Evolutionary conservation across 805 yeast species (phyloP).

Genomic region (Cyberlindnera petersonii): DNA sequence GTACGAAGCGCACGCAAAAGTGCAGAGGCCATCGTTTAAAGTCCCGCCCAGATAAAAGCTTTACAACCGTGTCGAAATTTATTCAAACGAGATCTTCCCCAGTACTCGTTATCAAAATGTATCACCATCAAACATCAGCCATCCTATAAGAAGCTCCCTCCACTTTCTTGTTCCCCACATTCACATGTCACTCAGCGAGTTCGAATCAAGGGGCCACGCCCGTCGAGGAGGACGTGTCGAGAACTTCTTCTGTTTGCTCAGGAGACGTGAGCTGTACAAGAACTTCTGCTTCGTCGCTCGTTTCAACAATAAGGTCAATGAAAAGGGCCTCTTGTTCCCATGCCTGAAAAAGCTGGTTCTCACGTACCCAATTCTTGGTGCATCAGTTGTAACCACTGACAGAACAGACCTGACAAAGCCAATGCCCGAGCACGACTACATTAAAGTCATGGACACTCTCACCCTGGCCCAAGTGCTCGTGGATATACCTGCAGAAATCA

Average conservation of each 20-base stretch:
- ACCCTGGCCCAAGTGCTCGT: slow-evolving; percentile 14
- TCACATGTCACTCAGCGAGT: slow-evolving; percentile 3
- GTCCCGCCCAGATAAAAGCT: too few relatives aligned
- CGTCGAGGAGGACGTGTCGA: slow-evolving; percentile 23
- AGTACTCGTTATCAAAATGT: neutral
- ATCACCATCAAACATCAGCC: neutral
- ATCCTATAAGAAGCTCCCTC: too few relatives aligned
- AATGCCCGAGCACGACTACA: slow-evolving; percentile 18
- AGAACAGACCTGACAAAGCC: slow-evolving; percentile 16
- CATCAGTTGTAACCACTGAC: slow-evolving; percentile 18
- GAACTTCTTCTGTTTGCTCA: slow-evolving; percentile 21
- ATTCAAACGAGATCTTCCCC: too few relatives aligned
- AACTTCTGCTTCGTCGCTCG: slow-evolving; percentile 16
- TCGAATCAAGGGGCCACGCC: slow-evolving; percentile 18
- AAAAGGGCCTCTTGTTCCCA: slow-evolving; percentile 6
- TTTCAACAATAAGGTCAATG: slow-evolving; percentile 13
- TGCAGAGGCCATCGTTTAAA: too few relatives aligned
- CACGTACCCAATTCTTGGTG: slow-evolving; percentile 19
- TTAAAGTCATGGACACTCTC: slow-evolving; percentile 18
- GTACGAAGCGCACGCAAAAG: too few relatives aligned
- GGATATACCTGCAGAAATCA: slow-evolving; percentile 11
- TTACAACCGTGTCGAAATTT: too few relatives aligned
- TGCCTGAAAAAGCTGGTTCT: slow-evolving; percentile 14
- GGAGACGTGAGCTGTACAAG: slow-evolving; percentile 20
- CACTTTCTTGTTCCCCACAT: too few relatives aligned